These are phyloP conservation scores for Dimocarpus longan DNA, from an alignment of 345 rosid genomes.

Conservation along the genomic window DNA sequence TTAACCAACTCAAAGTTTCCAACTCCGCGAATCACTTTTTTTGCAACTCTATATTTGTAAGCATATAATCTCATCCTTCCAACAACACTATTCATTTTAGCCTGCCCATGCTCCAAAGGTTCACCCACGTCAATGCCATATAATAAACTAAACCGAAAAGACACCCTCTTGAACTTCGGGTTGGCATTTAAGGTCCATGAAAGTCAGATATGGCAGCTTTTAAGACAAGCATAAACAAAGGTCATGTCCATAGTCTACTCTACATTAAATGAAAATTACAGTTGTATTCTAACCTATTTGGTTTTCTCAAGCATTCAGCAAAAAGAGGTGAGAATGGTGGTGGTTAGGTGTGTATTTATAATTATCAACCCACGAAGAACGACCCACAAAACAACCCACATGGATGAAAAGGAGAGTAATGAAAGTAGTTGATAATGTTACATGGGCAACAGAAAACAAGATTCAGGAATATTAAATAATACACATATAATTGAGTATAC, in stretches of 20 bases:
- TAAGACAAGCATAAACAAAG: neutral
- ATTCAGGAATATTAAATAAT: neutral
- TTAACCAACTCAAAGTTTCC: neutral
- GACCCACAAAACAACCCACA: neutral
- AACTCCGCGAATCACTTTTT: neutral
- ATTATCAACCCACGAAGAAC: slow-evolving; percentile 5
- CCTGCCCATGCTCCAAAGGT: neutral
- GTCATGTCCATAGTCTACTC: neutral
- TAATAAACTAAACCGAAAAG: neutral
- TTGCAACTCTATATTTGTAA: neutral
- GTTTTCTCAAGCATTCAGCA: neutral
- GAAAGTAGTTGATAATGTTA: neutral
- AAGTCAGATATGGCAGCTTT: neutral
- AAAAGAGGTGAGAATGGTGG: neutral
- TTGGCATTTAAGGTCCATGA: neutral
- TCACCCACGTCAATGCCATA: neutral
- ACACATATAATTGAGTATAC: slow-evolving; percentile 33
- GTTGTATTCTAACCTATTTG: neutral
- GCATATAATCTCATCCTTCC: neutral
- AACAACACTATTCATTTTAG: neutral
- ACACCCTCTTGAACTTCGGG: neutral
- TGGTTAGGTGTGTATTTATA: neutral
- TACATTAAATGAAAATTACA: neutral
- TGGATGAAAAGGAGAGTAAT: neutral
- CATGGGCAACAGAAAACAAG: neutral